These are phyloP conservation scores for Fusarium virguliforme DNA, from an alignment of 2,329 filamentous ascomycete genomes.

Conservation along the genomic window DNA sequence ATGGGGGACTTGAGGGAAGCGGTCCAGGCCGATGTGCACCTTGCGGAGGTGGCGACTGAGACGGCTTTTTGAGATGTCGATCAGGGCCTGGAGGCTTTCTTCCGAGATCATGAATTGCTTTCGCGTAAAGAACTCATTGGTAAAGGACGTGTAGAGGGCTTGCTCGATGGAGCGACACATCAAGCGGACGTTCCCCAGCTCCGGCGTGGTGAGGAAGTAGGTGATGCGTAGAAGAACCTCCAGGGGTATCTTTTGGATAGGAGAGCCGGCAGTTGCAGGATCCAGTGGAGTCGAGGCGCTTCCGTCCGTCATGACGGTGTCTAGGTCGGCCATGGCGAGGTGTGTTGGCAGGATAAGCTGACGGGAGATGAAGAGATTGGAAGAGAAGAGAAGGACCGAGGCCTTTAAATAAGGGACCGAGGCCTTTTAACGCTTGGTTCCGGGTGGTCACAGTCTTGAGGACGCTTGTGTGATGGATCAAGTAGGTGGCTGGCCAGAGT, in stretches of 20 bases:
- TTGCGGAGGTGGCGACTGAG: constrained; percentile 58
- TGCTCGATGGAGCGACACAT: constrained; percentile 70
- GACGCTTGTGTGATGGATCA: not conserved
- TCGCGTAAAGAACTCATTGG: constrained; percentile 75
- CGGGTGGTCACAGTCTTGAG: not conserved
- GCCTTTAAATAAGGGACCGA: too few relatives aligned
- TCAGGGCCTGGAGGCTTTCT: constrained; percentile 69
- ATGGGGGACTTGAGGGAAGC: constrained; percentile 34
- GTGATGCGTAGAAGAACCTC: constrained; percentile 74
- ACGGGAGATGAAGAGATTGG: not conserved
- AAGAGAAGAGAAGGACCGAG: not conserved
- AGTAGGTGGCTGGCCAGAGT: not conserved
- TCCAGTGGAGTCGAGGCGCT: constrained; percentile 9
- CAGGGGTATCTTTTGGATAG: constrained; percentile 64
- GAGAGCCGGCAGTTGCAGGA: constrained; percentile 23
- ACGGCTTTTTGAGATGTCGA: constrained; percentile 67
- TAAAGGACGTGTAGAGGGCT: constrained; percentile 70
- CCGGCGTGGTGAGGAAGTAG: constrained; percentile 67
- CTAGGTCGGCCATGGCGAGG: constrained; percentile 31
- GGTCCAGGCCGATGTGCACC: constrained; percentile 56
- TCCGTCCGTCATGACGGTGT: constrained; percentile 34
- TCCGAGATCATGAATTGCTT: constrained; percentile 77
- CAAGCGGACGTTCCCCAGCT: constrained; percentile 70
- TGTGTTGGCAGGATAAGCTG: not conserved
- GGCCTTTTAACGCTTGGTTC: not conserved